A percentile compares a stretch with the other conserved stretches of the same genome.
These are phyloP conservation scores for Naganishia antarctica DNA, from an alignment of 768 basidiomycete genomes.

Conservation along the genomic window DNA sequence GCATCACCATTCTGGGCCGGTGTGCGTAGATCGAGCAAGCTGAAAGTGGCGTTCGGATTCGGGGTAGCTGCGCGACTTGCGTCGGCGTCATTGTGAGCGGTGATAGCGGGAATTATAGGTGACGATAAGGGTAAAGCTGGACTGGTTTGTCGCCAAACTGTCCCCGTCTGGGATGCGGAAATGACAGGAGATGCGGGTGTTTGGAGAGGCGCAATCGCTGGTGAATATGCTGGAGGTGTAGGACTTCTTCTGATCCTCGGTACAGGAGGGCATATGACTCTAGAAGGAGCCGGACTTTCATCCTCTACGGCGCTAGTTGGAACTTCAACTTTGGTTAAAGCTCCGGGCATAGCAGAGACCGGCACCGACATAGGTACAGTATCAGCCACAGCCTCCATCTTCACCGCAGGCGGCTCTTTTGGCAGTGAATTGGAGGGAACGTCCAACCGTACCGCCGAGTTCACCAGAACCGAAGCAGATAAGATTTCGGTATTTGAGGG, in stretches of 20 bases:
- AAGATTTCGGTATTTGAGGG: no score
- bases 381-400: no score
- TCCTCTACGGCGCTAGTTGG: no score
- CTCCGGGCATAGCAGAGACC: no score
- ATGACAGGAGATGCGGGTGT: neutral
- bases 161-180: neutral
- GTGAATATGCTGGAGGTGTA: neutral
- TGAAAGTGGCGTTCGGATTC: slow-evolving; percentile 16
- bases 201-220: neutral
- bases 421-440: no score
- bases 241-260: no score
- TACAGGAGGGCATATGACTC: no score
- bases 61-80: slow-evolving; percentile 11
- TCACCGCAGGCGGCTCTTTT: no score
- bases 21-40: slow-evolving; percentile 12
- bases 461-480: no score
- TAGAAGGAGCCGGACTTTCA: neutral
- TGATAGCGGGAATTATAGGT: neutral
- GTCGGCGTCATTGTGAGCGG: neutral
- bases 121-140: neutral
- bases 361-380: neutral
- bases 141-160: neutral
- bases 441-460: no score
- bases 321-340: no score
- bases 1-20: neutral